phyloP scores from a whole-genome alignment of 768 basidiomycete genomes.

The Tulasnella sp. region DNA sequence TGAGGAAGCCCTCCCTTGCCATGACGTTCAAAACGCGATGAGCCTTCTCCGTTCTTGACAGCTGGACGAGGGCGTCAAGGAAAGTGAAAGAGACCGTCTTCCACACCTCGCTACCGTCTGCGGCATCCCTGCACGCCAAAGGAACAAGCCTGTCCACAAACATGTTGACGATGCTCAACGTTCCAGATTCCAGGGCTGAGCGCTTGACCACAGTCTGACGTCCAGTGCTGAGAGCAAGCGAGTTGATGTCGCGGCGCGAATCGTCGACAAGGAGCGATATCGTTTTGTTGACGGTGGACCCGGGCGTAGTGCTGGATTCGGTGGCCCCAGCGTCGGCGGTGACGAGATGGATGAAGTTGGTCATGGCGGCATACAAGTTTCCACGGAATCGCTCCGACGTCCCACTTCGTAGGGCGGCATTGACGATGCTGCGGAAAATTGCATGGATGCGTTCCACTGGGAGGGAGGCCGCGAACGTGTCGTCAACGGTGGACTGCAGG shows the following conservation, averaged over 20 bases:
- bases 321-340: conserved; percentile 33
- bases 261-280: conserved; percentile 30
- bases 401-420: conserved; percentile 74
- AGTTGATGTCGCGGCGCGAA: conserved; percentile 12
- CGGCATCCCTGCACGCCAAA: conserved; percentile 83
- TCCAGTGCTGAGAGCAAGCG: conserved; percentile 2
- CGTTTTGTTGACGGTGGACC: conserved; percentile 20
- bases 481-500: conserved; percentile 65
- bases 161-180: conserved; percentile 66
- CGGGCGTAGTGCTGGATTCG: background rate
- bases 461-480: conserved; percentile 65
- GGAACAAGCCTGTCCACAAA: conserved; percentile 72
- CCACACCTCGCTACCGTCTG: conserved; percentile 96
- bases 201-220: conserved; percentile 30
- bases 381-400: conserved; percentile 86
- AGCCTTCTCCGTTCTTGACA: conserved; percentile 72
- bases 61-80: conserved; percentile 75
- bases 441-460: conserved; percentile 79
- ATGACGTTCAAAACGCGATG: conserved; percentile 62
- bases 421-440: conserved; percentile 72
- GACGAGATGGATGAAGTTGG: conserved; percentile 88
- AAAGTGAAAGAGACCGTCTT: conserved; percentile 93
- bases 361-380: conserved; percentile 89
- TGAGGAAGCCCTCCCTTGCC: conserved; percentile 72
- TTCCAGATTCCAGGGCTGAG: conserved; percentile 61